Evolutionary conservation across 176 grass and related monocot genomes (phyloP).

Genomic region (Avena eriantha): DNA sequence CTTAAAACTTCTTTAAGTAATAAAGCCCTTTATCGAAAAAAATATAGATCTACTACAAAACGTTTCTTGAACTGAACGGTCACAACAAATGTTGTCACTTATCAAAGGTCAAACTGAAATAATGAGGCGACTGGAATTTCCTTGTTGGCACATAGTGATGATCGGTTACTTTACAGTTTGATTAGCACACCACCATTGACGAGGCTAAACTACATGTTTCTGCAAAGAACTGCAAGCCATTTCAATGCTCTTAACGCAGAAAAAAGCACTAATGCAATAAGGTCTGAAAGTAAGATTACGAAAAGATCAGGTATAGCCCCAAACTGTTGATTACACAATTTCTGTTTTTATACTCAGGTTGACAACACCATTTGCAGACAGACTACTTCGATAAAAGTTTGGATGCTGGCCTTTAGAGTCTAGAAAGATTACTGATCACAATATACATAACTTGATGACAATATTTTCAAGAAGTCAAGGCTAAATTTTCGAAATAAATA

Average conservation of each 20-base stretch:
- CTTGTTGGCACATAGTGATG: conserved; percentile 15
- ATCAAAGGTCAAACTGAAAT: conserved; percentile 19
- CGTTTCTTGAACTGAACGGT: conserved; percentile 2
- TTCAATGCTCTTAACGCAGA: not conserved
- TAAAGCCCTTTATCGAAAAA: too few species aligned
- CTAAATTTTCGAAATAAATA: not conserved
- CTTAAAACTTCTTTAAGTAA: too few species aligned
- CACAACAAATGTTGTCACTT: not conserved
- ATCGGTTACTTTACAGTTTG: conserved; percentile 17
- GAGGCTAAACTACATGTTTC: conserved; percentile 3
- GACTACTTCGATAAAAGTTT: not conserved
- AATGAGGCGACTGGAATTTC: conserved; percentile 19
- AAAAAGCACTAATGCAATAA: not conserved
- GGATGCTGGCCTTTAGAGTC: not conserved
- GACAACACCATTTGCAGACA: conserved; percentile 13
- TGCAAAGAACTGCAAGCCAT: conserved; percentile 18
- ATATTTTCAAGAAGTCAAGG: not conserved
- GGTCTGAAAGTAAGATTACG: not conserved
- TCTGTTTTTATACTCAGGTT: not conserved
- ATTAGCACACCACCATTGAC: conserved; percentile 17
- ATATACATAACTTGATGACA: not conserved
- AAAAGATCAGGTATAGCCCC: not conserved
- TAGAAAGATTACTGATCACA: conserved; percentile 17
- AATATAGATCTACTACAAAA: not conserved
- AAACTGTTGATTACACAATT: not conserved